These are phyloP conservation scores for Dissophora ornata DNA, from an alignment of 192 early-diverging fungal genomes.

Conservation along the genomic window DNA sequence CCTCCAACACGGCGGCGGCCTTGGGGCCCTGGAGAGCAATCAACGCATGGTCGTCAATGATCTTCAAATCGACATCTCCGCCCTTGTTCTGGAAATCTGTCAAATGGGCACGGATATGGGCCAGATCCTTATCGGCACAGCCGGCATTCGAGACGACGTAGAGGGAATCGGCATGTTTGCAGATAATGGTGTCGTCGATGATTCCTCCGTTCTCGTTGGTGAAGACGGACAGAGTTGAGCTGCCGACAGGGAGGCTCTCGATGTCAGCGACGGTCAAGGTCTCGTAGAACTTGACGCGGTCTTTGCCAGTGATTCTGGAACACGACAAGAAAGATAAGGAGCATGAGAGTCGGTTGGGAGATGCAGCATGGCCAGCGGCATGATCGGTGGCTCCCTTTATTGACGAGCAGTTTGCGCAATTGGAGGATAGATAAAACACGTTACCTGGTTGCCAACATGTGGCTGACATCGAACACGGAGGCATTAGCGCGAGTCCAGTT, in stretches of 20 bases:
- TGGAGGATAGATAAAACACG: too few species aligned
- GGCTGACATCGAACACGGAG: conserved; percentile 97
- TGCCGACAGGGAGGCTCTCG: conserved; percentile 79
- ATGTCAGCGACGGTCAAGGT: conserved; percentile 89
- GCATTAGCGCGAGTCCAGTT: conserved; percentile 88
- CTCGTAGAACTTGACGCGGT: conserved; percentile 90
- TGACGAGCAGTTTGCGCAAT: too few species aligned
- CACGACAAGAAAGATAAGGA: neutral
- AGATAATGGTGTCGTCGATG: conserved; percentile 97
- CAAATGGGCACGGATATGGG: conserved; percentile 86
- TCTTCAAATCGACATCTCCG: conserved; percentile 88
- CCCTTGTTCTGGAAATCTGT: conserved; percentile 86
- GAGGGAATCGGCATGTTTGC: conserved; percentile 81
- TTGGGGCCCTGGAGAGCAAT: conserved; percentile 95
- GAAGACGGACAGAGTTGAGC: conserved; percentile 90
- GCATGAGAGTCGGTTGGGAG: neutral
- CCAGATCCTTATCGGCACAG: conserved; percentile 96
- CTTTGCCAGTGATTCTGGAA: conserved; percentile 82
- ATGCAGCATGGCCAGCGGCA: neutral
- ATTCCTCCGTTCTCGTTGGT: conserved; percentile 98
- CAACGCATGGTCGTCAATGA: conserved; percentile 88
- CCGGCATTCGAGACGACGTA: conserved; percentile 97
- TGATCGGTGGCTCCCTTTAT: too few species aligned
- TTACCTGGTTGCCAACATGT: conserved; percentile 97
- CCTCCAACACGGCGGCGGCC: conserved; percentile 76